phyloP scores from a whole-genome alignment of 352 stramenopile species.

The Phytophthora parvispora region DNA sequence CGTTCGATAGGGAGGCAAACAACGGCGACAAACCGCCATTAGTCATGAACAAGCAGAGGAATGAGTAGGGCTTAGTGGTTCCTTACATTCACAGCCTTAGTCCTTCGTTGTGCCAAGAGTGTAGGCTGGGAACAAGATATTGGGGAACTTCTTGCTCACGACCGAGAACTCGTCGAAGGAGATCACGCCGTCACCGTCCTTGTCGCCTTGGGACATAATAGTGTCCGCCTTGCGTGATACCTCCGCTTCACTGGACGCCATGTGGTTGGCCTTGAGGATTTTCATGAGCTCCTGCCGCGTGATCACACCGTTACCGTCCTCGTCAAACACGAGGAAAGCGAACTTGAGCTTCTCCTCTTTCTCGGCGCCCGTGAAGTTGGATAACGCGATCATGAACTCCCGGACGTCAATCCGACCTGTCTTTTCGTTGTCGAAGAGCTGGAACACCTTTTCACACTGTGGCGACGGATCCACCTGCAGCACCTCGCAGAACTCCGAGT shows the following conservation, averaged over 20 bases:
- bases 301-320: slow-evolving; percentile 96
- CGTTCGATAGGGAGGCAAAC: too few species aligned
- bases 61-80: too few species aligned
- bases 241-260: slow-evolving; percentile 93
- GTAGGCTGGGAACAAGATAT: slow-evolving; percentile 95
- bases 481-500: slow-evolving; percentile 98
- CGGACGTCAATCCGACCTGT: slow-evolving; percentile 93
- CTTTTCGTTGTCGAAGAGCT: slow-evolving; percentile 96
- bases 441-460: slow-evolving; percentile 95
- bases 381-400: slow-evolving; percentile 96
- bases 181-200: slow-evolving; percentile 97
- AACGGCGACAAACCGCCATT: too few species aligned
- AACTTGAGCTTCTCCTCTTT: slow-evolving; percentile 99
- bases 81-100: slow-evolving; percentile 28
- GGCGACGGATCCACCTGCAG: slow-evolving; percentile 94
- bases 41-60: too few species aligned
- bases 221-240: slow-evolving; percentile 97
- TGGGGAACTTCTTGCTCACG: slow-evolving; percentile 98
- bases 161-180: slow-evolving; percentile 98
- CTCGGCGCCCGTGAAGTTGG: slow-evolving; percentile 94
- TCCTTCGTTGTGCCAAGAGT: slow-evolving; percentile 75
- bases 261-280: slow-evolving; percentile 97
- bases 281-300: slow-evolving; percentile 96
- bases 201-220: slow-evolving; percentile 98
- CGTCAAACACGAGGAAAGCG: slow-evolving; percentile 96